phyloP scores from a whole-genome alignment of 352 stramenopile species.

The Aphanomyces astaci region DNA sequence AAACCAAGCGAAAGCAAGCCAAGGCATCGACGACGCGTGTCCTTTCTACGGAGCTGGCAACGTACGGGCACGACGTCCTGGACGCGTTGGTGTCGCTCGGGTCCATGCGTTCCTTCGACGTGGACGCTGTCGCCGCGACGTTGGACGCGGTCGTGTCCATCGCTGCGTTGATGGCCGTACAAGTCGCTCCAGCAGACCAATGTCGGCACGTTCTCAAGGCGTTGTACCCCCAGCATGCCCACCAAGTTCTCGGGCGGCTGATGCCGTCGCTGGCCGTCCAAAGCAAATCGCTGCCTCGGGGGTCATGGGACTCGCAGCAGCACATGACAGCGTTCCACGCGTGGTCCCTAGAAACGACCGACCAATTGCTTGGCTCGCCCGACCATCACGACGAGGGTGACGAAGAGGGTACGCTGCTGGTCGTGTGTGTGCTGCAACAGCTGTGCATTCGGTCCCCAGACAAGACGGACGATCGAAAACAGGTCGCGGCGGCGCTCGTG shows the following conservation, averaged over 20 bases:
- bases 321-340: constrained; percentile 5
- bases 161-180: constrained; percentile 12
- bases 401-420: neutral
- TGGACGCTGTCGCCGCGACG: neutral
- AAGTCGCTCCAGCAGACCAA: neutral
- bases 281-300: constrained; percentile 9
- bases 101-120: neutral
- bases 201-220: neutral
- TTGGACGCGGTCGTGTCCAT: constrained; percentile 9
- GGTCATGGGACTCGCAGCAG: constrained; percentile 6
- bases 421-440: constrained; percentile 62
- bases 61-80: neutral
- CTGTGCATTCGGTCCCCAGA: constrained; percentile 69
- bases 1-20: constrained; percentile 18
- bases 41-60: neutral
- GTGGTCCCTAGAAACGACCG: constrained; percentile 9
- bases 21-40: neutral
- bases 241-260: constrained; percentile 7
- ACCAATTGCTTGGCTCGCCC: neutral
- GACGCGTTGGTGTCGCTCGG: neutral
- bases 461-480: constrained; percentile 48
- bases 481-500: neutral
- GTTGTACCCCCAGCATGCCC: neutral
- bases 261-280: neutral
- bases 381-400: constrained; percentile 32